Evolutionary conservation across 306 rosid genomes (phyloP).

Genomic region (Prunus persica): DNA sequence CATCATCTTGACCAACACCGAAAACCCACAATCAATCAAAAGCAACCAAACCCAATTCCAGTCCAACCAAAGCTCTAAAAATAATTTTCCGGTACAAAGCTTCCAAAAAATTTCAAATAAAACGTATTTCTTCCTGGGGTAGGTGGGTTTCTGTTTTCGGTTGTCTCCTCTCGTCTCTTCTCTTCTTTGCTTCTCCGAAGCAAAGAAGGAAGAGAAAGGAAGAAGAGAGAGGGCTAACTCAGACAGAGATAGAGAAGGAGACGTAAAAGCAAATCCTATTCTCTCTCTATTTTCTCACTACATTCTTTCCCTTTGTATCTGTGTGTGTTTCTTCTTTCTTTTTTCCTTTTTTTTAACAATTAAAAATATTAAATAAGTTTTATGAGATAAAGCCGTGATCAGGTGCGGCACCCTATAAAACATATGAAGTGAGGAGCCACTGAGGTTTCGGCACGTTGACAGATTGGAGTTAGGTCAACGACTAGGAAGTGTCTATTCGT

Average conservation of each 20-base stretch:
- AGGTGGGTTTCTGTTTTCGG: background rate
- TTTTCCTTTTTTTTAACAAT: background rate
- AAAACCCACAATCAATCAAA: background rate
- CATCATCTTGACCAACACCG: constrained; percentile 49
- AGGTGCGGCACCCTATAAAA: too few species aligned
- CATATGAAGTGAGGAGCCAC: too few species aligned
- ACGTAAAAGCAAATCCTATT: constrained; percentile 37
- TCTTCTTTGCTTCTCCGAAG: constrained; percentile 32
- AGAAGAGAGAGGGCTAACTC: constrained; percentile 39
- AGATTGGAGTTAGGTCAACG: too few species aligned
- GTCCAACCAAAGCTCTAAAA: constrained; percentile 9
- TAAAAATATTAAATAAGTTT: background rate
- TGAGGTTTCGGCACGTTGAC: too few species aligned
- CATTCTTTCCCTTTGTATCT: constrained; percentile 1
- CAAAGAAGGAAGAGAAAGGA: constrained; percentile 32
- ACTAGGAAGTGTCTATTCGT: background rate
- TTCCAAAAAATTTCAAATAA: background rate
- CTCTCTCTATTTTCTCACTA: background rate
- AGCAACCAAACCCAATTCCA: constrained; percentile 9
- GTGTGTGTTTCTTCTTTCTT: constrained; percentile 15
- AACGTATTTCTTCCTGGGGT: background rate
- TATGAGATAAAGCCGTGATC: too few species aligned
- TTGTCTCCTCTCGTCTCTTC: constrained; percentile 31
- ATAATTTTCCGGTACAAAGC: background rate
- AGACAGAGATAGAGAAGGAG: constrained; percentile 19